phyloP scores from a whole-genome alignment of 495 filamentous ascomycete species.

The Staphylotrichum tortipilum region DNA sequence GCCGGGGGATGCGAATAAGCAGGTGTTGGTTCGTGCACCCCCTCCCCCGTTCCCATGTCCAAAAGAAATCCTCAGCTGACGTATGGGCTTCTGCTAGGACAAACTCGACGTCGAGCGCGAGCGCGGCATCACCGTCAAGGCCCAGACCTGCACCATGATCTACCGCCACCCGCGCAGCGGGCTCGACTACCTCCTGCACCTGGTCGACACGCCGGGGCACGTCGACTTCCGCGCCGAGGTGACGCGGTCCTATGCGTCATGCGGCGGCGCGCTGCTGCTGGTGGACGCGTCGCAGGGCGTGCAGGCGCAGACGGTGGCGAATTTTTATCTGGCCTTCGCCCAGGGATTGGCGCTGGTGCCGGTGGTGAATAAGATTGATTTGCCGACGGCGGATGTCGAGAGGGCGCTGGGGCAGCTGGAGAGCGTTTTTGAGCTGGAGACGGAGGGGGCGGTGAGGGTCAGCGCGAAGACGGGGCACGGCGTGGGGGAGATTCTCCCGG shows the following conservation, averaged over 20 bases:
- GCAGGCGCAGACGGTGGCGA: constrained; percentile 92
- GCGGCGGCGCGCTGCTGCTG: constrained; percentile 83
- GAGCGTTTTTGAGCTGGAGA: constrained; percentile 78
- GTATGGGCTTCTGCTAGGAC: constrained; percentile 37
- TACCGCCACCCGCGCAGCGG: constrained; percentile 63
- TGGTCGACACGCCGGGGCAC: constrained; percentile 95
- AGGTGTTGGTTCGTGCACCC: constrained; percentile 51
- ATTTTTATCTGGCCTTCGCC: constrained; percentile 94
- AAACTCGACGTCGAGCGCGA: constrained; percentile 95
- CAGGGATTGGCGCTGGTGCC: constrained; percentile 81
- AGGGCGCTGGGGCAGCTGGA: constrained; percentile 79
- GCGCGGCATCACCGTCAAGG: constrained; percentile 95
- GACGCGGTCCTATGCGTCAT: constrained; percentile 86
- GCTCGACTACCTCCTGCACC: constrained; percentile 83
- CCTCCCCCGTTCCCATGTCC: background rate
- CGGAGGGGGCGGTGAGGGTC: constrained; percentile 69
- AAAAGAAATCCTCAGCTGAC: background rate
- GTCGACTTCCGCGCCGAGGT: constrained; percentile 97
- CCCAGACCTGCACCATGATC: constrained; percentile 96
- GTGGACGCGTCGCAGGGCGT: constrained; percentile 92
- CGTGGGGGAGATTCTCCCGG: constrained; percentile 69
- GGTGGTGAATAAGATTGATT: constrained; percentile 92
- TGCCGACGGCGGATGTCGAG: constrained; percentile 76
- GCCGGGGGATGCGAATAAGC: constrained; percentile 76
- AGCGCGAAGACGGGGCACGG: constrained; percentile 92